Base-by-base conservation (phyloP, 495 filamentous ascomycete genomes). In the Entonaema liquescens region DNA sequence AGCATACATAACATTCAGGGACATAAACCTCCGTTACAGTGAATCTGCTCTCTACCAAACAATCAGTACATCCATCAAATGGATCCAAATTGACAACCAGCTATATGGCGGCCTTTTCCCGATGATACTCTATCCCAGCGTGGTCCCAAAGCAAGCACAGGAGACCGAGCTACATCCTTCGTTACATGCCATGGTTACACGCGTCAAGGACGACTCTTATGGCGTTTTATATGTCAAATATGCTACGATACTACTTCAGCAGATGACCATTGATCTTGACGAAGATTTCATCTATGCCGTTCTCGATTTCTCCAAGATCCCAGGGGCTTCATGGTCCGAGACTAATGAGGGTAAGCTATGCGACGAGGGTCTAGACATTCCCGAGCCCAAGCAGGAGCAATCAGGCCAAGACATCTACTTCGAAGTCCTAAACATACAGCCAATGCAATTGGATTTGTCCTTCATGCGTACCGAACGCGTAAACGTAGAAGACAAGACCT, bases 81-180 rank as follows among this genome's bases (percentile, higher is more conserved):
- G 95, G 95, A 94, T 99, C 54, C 95, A 99, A 79, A 94, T 99
- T 75, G 95, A 99, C 82, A 99, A 99, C 75, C 95, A 99, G 76
- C 89, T 99, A 25, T 99, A 98, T 76, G 95, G 95, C 44, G 95
- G 95, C 13, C 93, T 99, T 70, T 99, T 99, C 85, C 95, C 95
- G 0, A 97, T 99, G 79, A 89, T 99, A 62, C 83, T 98, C 40
- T 99, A 99, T 76, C 95, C 95, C 9, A 97, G 93, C 78, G 95
- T 99, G n/a, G 95, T 99, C 9, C 96, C 96, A 2, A 98, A 98
- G 83, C 95, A 94, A 64, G 94, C 93, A 26, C 95, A 93, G 80
- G 96, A 99, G 79, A 96, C 97, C 81, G 96, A 98, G 67, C 90
- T 93, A 9, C 95, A 99, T 81, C 95, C 95, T 1, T 98, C 94